Base-by-base conservation (phyloP, 495 filamentous ascomycete genomes). In the Stereocaulon alpinum region DNA sequence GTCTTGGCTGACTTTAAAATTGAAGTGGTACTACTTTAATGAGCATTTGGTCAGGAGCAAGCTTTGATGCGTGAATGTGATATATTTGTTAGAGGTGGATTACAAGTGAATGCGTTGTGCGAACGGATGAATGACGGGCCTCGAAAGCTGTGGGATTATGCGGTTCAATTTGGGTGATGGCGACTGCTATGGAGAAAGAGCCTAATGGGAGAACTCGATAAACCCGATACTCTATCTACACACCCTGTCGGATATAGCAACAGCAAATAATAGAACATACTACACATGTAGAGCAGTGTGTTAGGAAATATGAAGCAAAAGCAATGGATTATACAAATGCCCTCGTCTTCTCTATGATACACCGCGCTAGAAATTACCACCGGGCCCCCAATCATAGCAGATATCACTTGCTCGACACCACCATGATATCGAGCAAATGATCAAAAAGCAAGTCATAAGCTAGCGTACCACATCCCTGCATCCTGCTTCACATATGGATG, bases 371-470 rank as follows among this genome's bases (percentile, higher is more conserved):
- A 18, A 42, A 9, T 22, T 30, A 17, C 56, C 40, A 40, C 30
- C 40, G 34, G 14, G 41, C 15, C 10, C 32, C 12, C 29, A 37
- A 52, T 34, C 56, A 42, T 50, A 40, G 44, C 15, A 59, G 47
- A 32, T 22, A 42, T 51, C 22, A 18, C 24, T 9, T 29, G 22
- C 17, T 15, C 49, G 24, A 43, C 7, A 24, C 37, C 4, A 40
- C 56, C 34, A 22, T 12, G 17, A 34, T 52, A 49, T 51, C n/a
- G 22, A 37, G 56, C 32, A 20, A n/a, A 14, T 42, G 22, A 51
- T 40, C 24, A 40, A 6, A 59, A 59, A 45, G 45, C 50, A 59
- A 29, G 40, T 49, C 45, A 34, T 47, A 51, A 59, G 45, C 56
- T 44, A 59, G 56, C 37, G 6, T 32, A 32, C 40, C 45, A 24